Percentiles rank a stretch among this genome's conserved stretches.
Conservation (phyloP, 2,329 filamentous ascomycete genomes). For the Diplodia mutila region DNA sequence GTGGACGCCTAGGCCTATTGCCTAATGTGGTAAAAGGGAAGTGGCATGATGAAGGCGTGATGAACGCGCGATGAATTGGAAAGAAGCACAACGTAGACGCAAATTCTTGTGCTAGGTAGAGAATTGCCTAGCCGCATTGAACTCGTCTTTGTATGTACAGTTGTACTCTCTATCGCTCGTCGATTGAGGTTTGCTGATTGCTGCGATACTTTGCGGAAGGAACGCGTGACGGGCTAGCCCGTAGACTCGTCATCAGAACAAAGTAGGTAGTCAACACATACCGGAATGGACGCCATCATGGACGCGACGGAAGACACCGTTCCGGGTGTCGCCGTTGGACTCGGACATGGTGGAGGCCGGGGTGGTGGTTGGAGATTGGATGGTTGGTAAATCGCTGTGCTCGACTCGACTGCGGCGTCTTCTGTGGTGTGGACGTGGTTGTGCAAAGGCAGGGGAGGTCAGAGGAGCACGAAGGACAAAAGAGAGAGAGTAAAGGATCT, state of each 20-base stretch:
- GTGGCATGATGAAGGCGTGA: background rate
- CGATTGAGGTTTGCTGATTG: background rate
- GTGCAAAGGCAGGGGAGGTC: background rate
- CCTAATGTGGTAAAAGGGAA: background rate
- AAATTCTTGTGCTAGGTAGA: too few relatives aligned
- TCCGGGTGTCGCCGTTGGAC: conserved; percentile 21
- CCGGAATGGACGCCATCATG: conserved; percentile 26
- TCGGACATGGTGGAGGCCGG: conserved; percentile 22
- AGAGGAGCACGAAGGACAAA: background rate
- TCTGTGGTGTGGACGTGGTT: background rate
- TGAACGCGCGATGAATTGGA: background rate
- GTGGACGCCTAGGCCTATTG: background rate
- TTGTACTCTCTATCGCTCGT: background rate
- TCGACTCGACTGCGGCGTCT: background rate
- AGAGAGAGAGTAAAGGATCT: background rate
- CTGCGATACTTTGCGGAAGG: background rate
- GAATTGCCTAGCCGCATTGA: background rate
- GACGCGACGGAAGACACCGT: conserved; percentile 16
- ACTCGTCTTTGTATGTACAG: background rate
- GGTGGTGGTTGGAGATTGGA: background rate
- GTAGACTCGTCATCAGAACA: background rate
- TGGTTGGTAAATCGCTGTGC: background rate
- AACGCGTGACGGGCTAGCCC: background rate
- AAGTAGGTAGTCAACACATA: background rate
- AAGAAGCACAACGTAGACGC: background rate